Percentiles rank a stretch among this genome's conserved stretches.
These are phyloP conservation scores for Pisolithus albus DNA, from an alignment of 768 basidiomycete species.

Conservation along the genomic window DNA sequence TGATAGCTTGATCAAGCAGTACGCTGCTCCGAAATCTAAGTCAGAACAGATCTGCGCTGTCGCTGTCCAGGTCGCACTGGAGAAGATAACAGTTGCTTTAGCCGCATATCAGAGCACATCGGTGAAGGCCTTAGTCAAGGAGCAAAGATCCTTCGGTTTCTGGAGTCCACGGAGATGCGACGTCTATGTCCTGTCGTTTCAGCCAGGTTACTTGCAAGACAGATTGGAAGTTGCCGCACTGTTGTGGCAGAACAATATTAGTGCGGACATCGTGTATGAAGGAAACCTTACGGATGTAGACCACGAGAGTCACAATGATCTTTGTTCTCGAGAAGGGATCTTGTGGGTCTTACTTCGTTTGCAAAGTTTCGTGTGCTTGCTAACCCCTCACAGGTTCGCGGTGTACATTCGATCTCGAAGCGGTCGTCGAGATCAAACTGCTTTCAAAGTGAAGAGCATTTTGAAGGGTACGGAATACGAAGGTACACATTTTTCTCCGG, in stretches of 20 bases:
- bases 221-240: slow-evolving; percentile 70
- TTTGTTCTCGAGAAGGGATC: slow-evolving; percentile 77
- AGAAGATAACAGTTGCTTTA: slow-evolving; percentile 66
- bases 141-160: slow-evolving; percentile 76
- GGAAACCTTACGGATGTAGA: slow-evolving; percentile 55
- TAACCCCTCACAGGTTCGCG: slow-evolving; percentile 41
- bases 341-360: slow-evolving; percentile 42
- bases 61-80: slow-evolving; percentile 70
- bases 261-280: slow-evolving; percentile 86
- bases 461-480: slow-evolving; percentile 73
- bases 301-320: slow-evolving; percentile 58
- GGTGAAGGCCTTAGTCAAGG: slow-evolving; percentile 64
- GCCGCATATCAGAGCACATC: slow-evolving; percentile 63
- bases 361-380: slow-evolving; percentile 24
- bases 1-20: slow-evolving; percentile 59
- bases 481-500: slow-evolving; percentile 34
- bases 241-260: slow-evolving; percentile 77
- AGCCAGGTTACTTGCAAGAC: slow-evolving; percentile 68
- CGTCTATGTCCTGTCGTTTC: slow-evolving; percentile 77
- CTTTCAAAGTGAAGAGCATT: slow-evolving; percentile 80
- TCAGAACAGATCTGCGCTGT: slow-evolving; percentile 56
- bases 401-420: slow-evolving; percentile 50
- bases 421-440: slow-evolving; percentile 51
- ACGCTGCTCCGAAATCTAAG: slow-evolving; percentile 49
- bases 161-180: slow-evolving; percentile 90